These are phyloP conservation scores for Aspergillus indologenus DNA, from an alignment of 495 filamentous ascomycete species.

Conservation along the genomic window DNA sequence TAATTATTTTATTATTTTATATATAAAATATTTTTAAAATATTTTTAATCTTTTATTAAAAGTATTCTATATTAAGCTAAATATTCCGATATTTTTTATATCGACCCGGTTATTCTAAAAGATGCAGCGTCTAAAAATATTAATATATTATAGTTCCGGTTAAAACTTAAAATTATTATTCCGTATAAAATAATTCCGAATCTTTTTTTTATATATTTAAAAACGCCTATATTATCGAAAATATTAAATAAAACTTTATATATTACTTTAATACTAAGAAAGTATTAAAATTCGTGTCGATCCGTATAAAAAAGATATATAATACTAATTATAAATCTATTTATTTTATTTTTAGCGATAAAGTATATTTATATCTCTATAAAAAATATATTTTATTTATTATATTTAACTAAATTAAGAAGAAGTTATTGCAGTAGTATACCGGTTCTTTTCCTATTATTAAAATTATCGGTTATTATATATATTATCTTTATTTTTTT, in stretches of 20 bases:
- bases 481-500: too few species aligned
- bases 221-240: conserved; percentile 11
- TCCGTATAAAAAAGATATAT: conserved; percentile 8
- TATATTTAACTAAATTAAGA: not conserved
- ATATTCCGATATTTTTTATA: not conserved
- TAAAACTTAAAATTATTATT: too few species aligned
- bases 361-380: conserved; percentile 9
- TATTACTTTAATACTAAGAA: conserved; percentile 5
- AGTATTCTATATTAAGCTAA: too few species aligned
- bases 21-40: not conserved
- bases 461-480: too few species aligned
- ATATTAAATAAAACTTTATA: conserved; percentile 17
- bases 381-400: not conserved
- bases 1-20: not conserved
- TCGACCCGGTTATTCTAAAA: not conserved
- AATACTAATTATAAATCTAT: conserved; percentile 1
- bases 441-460: not conserved
- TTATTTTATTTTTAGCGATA: not conserved
- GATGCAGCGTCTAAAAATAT: too few species aligned
- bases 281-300: conserved; percentile 1
- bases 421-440: not conserved
- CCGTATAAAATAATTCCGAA: too few species aligned
- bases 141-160: too few species aligned
- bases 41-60: too few species aligned
- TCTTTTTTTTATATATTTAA: too few species aligned